Evolutionary conservation across 2,329 filamentous ascomycete species (phyloP).

Genomic region (Trichoderma sp.): DNA sequence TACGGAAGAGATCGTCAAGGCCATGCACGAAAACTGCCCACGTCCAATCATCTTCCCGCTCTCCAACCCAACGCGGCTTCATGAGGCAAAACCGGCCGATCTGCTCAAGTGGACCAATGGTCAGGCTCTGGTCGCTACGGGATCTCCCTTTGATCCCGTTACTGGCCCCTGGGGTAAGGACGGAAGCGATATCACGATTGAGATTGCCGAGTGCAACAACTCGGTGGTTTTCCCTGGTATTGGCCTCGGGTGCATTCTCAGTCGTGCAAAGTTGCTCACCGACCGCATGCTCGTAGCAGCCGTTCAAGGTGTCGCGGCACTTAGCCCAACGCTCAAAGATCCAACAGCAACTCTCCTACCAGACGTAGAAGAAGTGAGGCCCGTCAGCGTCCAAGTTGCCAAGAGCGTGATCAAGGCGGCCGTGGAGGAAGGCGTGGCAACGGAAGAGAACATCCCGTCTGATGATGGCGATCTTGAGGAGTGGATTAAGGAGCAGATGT

Average conservation of each 20-base stretch:
- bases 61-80: conserved; percentile 79
- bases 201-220: conserved; percentile 82
- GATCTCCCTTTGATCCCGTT: conserved; percentile 77
- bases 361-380: conserved; percentile 69
- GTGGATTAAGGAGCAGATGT: conserved; percentile 80
- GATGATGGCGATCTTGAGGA: conserved; percentile 56
- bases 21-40: conserved; percentile 71
- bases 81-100: conserved; percentile 77
- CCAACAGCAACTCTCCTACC: conserved; percentile 67
- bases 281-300: conserved; percentile 82
- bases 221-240: conserved; percentile 83
- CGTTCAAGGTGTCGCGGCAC: conserved; percentile 66
- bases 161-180: conserved; percentile 53
- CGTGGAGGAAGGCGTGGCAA: conserved; percentile 65
- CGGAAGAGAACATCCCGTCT: conserved; percentile 62
- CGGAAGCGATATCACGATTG: conserved; percentile 44
- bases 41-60: conserved; percentile 78
- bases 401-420: conserved; percentile 71
- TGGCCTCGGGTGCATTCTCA: conserved; percentile 74
- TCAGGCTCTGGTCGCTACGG: conserved; percentile 75
- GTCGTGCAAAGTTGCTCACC: conserved; percentile 63
- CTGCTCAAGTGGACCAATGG: conserved; percentile 77
- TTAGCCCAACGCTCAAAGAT: conserved; percentile 67
- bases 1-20: conserved; percentile 68
- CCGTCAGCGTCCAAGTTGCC: conserved; percentile 76